Evolutionary conservation across 2,329 filamentous ascomycete genomes (phyloP).

Genomic region (Tolypocladium tundrense): DNA sequence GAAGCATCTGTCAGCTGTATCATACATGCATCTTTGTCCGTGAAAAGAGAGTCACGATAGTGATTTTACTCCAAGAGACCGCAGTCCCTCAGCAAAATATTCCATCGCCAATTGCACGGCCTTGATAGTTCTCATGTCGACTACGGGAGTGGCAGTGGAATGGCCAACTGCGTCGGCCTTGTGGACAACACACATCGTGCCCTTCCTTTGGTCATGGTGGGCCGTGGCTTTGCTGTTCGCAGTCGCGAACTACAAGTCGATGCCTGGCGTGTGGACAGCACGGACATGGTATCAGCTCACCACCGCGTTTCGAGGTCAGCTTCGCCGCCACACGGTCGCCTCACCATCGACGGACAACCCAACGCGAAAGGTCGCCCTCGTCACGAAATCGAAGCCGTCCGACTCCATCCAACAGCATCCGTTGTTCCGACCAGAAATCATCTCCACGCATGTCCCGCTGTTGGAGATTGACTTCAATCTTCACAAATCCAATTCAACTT

Average conservation of each 20-base stretch:
- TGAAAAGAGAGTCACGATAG: background rate
- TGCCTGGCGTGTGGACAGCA: conserved; percentile 1
- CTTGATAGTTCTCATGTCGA: background rate
- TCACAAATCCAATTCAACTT: conserved; percentile 3
- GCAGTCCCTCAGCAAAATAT: background rate
- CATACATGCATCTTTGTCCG: background rate
- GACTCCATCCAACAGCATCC: conserved; percentile 1
- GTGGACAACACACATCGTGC: background rate
- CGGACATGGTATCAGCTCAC: conserved; percentile 2
- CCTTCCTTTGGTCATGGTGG: conserved; percentile 1
- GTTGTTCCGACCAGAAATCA: conserved; percentile 1
- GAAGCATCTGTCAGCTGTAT: background rate
- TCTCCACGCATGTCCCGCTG: background rate
- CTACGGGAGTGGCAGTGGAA: background rate
- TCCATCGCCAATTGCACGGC: background rate
- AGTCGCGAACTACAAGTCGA: background rate
- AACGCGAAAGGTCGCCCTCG: background rate
- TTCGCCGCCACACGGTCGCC: background rate
- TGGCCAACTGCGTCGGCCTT: background rate
- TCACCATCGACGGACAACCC: background rate
- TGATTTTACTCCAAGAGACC: background rate
- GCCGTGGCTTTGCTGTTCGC: background rate
- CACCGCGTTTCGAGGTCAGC: background rate
- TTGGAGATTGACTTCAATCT: conserved; percentile 3
- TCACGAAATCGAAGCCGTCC: background rate